These are phyloP conservation scores for Dinochytrium kinnereticum DNA, from an alignment of 371 early-diverging fungal species.

Conservation along the genomic window DNA sequence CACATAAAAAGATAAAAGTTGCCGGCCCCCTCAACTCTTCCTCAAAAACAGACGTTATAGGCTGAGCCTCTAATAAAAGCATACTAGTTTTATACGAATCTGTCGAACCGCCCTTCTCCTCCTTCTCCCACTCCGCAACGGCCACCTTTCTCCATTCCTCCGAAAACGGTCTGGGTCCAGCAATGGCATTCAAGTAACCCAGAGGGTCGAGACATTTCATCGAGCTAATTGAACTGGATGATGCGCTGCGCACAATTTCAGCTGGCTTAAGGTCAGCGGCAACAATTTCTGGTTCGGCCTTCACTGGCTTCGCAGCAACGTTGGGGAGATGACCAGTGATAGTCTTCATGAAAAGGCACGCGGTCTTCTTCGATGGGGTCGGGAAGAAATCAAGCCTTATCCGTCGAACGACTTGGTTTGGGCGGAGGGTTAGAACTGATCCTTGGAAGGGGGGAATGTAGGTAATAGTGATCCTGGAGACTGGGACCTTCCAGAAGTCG, in stretches of 20 bases:
- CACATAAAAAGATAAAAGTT: constrained; percentile 38
- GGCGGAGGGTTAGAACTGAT: constrained; percentile 19
- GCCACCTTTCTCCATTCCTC: constrained; percentile 35
- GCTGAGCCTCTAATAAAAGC: constrained; percentile 22
- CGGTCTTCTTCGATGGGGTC: constrained; percentile 13
- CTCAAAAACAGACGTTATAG: constrained; percentile 32
- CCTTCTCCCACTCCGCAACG: constrained; percentile 35
- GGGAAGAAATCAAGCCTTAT: constrained; percentile 39
- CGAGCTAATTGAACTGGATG: too few relatives aligned
- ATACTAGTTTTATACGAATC: constrained; percentile 16
- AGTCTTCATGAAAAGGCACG: constrained; percentile 24
- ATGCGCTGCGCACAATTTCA: neutral
- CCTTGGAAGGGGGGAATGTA: constrained; percentile 33
- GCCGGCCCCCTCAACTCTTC: constrained; percentile 37
- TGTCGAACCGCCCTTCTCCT: constrained; percentile 20
- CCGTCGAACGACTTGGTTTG: constrained; percentile 24
- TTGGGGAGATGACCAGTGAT: neutral
- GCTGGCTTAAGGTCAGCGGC: neutral
- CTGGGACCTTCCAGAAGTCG: constrained; percentile 34
- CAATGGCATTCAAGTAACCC: constrained; percentile 28
- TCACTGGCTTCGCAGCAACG: neutral
- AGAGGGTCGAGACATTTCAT: constrained; percentile 17
- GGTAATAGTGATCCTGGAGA: constrained; percentile 14
- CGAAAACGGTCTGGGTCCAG: constrained; percentile 32
- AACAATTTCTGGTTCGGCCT: neutral